Evolutionary conservation across 805 yeast species (phyloP).

Genomic region (Starmerella roubikii): DNA sequence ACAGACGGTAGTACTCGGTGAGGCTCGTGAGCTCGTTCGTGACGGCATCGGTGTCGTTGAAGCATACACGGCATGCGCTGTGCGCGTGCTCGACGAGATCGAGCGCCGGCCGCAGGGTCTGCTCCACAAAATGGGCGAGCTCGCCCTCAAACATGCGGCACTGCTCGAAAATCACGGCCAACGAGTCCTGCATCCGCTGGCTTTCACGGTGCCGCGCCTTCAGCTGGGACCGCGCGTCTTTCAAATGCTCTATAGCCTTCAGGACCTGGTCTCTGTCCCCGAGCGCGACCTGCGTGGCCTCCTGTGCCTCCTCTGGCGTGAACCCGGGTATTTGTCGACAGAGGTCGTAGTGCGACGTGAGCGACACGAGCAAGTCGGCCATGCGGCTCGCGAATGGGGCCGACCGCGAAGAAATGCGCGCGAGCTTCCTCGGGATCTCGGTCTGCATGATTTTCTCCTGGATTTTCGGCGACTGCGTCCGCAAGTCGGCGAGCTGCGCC

Average conservation of each 20-base stretch:
- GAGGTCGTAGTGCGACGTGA: slow-evolving; percentile 75
- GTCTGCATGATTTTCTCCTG: slow-evolving; percentile 21
- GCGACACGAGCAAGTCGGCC: slow-evolving; percentile 52
- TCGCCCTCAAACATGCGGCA: slow-evolving; percentile 10
- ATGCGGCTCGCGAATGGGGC: slow-evolving; percentile 47
- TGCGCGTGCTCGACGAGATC: slow-evolving; percentile 16
- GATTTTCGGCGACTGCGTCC: slow-evolving; percentile 12
- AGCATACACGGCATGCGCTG: slow-evolving; percentile 18
- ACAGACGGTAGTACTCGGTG: slow-evolving; percentile 37
- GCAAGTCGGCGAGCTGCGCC: slow-evolving; percentile 12
- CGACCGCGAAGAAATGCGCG: slow-evolving; percentile 12
- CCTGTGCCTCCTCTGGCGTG: slow-evolving; percentile 32
- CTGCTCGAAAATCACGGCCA: slow-evolving; percentile 21
- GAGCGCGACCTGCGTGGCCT: slow-evolving; percentile 42
- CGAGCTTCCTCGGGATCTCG: slow-evolving; percentile 25
- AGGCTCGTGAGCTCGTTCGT: slow-evolving; percentile 30
- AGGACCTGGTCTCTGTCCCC: slow-evolving; percentile 26
- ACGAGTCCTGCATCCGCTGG: slow-evolving; percentile 12
- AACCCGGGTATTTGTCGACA: slow-evolving; percentile 39
- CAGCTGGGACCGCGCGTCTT: slow-evolving; percentile 13
- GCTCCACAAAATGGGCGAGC: slow-evolving; percentile 17
- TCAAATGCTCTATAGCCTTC: slow-evolving; percentile 22
- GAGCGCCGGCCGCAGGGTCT: slow-evolving; percentile 13
- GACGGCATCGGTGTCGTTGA: slow-evolving; percentile 22
- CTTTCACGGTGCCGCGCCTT: slow-evolving; percentile 9